Evolutionary conservation across 2,329 filamentous ascomycete genomes (phyloP), one percentile per base, ranked within the genome.

Genomic region (Neofusicoccum laricinum): DNA sequence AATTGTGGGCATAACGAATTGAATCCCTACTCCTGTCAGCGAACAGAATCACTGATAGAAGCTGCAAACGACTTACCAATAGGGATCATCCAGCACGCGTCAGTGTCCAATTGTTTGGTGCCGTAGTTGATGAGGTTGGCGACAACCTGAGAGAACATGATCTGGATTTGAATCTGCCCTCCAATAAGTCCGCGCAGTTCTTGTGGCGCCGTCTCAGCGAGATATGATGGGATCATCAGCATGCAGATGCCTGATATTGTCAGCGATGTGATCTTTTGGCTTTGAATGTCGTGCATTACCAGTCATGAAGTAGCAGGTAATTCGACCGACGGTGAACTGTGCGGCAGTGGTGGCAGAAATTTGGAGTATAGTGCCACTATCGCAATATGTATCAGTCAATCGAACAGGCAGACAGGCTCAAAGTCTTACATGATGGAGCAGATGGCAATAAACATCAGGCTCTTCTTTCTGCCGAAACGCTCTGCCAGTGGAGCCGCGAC

Each of bases 1-100:
- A 17, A 61, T 61, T 6, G 34, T 4, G 8, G 58, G 58, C 58
- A 61, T 61, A 4, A 61, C 58, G 14, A 61, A 61, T 61, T 61
- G 58, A 6, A 61, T 61, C 3, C 43, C 58, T 61, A 7, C 4
- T 32, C 10, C 7, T 2, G 4, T 61, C 19, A 50, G 34, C 14
- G 3, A 14, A 17, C 30, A n/a, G 19, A 19, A 5, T 7, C 8
- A 17, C 14, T n/a, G 5, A 10, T 15, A 19, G 41, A 4, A 15
- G 3, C 2, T 8, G 12, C 4, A 11, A 4, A 3, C 2, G 12
- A 21, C 15, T 10, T 30, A 61, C 58, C 58, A 4, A 61, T 45
- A 17, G 58, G 58, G 30, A 61, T 61, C 45, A 61, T 61, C 58
- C 58, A 61, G 45, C 58, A 61, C 15, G 58, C 58, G 50, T 61